phyloP scores from a whole-genome alignment of 257 asterid species.

The Solanum chiquidenum region DNA sequence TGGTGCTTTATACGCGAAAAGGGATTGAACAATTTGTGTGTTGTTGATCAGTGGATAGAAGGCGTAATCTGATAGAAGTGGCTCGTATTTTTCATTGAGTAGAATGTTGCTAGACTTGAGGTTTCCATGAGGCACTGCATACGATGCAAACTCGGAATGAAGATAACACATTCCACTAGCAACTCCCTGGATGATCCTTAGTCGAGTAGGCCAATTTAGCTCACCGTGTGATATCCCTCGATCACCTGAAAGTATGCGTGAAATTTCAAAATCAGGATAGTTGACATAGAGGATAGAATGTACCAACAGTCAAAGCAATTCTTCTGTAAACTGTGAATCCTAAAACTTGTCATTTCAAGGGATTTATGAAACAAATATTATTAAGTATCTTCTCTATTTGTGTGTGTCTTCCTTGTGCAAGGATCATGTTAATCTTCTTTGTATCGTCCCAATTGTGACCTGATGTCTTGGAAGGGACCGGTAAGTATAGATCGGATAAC shows the following conservation, averaged over 20 bases:
- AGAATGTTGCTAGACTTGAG: conserved; percentile 90
- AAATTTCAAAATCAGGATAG: not conserved
- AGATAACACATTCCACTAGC: conserved; percentile 77
- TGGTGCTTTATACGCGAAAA: conserved; percentile 55
- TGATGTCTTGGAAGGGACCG: not conserved
- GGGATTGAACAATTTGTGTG: conserved; percentile 36
- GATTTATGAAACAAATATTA: not conserved
- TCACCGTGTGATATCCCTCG: conserved; percentile 51
- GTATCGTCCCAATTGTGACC: not conserved
- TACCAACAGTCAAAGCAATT: not conserved
- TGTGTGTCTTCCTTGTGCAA: not conserved
- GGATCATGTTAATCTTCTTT: not conserved
- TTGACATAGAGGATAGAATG: not conserved
- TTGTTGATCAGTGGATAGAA: conserved; percentile 45
- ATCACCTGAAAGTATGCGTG: conserved; percentile 39
- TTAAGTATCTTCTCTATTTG: not conserved
- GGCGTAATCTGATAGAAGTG: conserved; percentile 77
- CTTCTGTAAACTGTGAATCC: not conserved
- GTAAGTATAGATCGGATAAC: not conserved
- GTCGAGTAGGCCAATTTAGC: conserved; percentile 56
- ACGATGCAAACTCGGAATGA: conserved; percentile 48
- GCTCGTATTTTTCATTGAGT: conserved; percentile 38
- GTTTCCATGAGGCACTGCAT: conserved; percentile 79
- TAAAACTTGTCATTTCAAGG: no score
- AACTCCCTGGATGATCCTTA: conserved; percentile 68